Evolutionary conservation across 345 rosid species (phyloP), one percentile per base, ranked within the genome.

Genomic region (Eutrema yunnanense): DNA sequence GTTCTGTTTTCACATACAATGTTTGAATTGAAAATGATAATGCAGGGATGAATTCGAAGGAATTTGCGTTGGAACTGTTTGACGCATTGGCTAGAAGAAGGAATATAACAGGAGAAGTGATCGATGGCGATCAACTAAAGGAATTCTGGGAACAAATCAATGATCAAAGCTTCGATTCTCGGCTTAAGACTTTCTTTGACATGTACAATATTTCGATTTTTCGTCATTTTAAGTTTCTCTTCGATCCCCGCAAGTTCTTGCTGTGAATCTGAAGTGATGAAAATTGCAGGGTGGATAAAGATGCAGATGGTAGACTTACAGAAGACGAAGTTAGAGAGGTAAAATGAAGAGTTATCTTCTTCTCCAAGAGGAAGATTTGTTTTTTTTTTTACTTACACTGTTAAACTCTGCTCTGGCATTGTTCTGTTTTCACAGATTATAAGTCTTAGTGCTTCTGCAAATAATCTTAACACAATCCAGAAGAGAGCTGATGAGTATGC

Each of bases 81-180:
- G 79, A 86, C 66, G 86, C 96, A 11, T 87, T 90, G 47, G 86
- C 88, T 38, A 82, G 92, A 59, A 81, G 74, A 72, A 71, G 83
- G 71, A 63, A 82, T 26, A 84, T 90, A 46, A 54, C 77, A 4
- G 82, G 87, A 0, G 90, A 86, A 65, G 77, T 87, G 2, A 85
- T 90, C 33, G 73, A 76, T 3, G 86, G 85, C 12, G 82, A 41
- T 41, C 83, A 80, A 62, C 56, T 90, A 0, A 79, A 73, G 50
- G 87, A 87, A 10, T 90, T 90, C 49, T 90, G 96, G 96, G 92
- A 90, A 59, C 90, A 86, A 79, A 88, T 90, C 68, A 79, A 86
- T 34, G 43, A 90, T 51, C 90, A 90, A 75, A 84, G 96, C 67
- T 90, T 90, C 10, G 92, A 90, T 61, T 81, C 91, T 44, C 83